Conservation (phyloP, 805 yeast genomes). For the Pichia deserticola region DNA sequence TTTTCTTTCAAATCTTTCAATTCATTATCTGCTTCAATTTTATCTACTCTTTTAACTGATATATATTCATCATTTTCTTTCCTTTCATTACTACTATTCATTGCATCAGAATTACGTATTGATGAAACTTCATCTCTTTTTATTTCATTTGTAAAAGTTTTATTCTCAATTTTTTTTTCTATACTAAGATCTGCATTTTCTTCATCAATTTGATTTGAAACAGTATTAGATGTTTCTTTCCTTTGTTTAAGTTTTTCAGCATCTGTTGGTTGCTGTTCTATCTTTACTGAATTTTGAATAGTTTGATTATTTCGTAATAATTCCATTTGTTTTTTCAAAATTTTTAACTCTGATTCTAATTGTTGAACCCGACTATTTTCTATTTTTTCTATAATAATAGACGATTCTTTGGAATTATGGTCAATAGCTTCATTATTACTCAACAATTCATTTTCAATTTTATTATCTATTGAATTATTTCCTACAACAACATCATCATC, state of each 20-base stretch:
- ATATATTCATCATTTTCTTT: background rate
- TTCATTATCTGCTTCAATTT: conserved; percentile 1
- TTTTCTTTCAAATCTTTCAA: conserved; percentile 1
- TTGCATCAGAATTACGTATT: too few relatives aligned
- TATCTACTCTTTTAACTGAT: background rate
- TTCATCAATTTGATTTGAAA: too few relatives aligned
- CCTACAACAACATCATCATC: too few relatives aligned
- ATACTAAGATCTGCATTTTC: background rate
- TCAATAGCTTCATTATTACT: background rate
- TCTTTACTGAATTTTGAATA: background rate
- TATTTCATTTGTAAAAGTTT: too few relatives aligned
- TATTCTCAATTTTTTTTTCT: too few relatives aligned
- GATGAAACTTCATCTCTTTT: too few relatives aligned
- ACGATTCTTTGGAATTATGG: background rate
- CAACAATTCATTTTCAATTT: conserved; percentile 1
- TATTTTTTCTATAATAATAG: background rate
- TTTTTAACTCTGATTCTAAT: conserved; percentile 1
- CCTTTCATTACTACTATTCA: too few relatives aligned
- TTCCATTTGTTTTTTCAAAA: conserved; percentile 1
- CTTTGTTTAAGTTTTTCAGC: too few relatives aligned
- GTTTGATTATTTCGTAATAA: background rate
- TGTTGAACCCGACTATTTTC: conserved; percentile 2
- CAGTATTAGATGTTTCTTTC: too few relatives aligned
- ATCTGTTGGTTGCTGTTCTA: background rate
- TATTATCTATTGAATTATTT: too few relatives aligned